Conservation (phyloP, 2,329 filamentous ascomycete genomes). For the Monosporascus sp. region DNA sequence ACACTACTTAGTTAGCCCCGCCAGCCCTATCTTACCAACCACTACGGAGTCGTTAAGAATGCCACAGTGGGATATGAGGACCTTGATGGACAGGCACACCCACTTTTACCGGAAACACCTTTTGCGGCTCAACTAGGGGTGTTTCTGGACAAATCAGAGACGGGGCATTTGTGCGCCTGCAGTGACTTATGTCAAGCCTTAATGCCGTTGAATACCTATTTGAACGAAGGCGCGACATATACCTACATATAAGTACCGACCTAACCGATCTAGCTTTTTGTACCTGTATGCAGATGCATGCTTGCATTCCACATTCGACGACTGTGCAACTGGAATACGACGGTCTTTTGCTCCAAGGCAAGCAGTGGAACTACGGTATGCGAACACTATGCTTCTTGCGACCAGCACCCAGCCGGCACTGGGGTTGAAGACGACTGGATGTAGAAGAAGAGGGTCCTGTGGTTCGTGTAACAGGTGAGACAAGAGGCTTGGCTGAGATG, state of each 20-base stretch:
- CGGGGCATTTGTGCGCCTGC: background rate
- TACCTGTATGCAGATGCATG: background rate
- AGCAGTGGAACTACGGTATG: background rate
- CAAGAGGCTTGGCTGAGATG: background rate
- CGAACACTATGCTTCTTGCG: background rate
- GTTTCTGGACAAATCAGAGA: background rate
- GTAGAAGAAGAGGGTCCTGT: background rate
- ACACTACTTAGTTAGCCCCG: background rate
- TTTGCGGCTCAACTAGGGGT: conserved; percentile 1
- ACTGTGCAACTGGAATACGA: background rate
- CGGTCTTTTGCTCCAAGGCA: background rate
- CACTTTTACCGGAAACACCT: background rate
- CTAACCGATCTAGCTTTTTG: too few species aligned
- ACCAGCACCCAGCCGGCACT: background rate
- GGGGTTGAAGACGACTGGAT: too few species aligned
- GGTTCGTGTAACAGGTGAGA: background rate
- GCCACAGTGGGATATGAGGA: conserved; percentile 9
- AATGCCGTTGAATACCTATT: too few species aligned
- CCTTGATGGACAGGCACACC: conserved; percentile 18
- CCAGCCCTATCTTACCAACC: background rate
- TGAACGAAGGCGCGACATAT: too few species aligned
- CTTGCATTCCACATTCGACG: background rate
- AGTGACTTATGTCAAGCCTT: background rate
- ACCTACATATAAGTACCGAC: too few species aligned
- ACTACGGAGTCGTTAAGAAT: background rate